Conservation (phyloP, 306 rosid genomes). For the Myrica gale region DNA sequence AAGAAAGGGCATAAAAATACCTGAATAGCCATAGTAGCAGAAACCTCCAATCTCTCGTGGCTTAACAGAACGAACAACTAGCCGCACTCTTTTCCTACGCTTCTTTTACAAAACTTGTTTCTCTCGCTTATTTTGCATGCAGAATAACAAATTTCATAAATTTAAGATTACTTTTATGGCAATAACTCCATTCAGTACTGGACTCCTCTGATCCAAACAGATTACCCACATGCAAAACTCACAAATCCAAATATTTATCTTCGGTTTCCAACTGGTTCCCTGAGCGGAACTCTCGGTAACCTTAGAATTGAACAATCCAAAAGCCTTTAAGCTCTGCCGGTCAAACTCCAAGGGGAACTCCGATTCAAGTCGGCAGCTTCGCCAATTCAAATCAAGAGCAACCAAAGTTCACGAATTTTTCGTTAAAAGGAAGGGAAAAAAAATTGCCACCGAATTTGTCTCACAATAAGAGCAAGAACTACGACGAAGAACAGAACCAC, state of each 20-base stretch:
- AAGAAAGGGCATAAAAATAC: conserved; percentile 30
- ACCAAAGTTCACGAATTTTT: background rate
- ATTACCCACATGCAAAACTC: background rate
- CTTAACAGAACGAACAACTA: conserved; percentile 18
- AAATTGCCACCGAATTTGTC: no score
- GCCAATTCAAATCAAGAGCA: background rate
- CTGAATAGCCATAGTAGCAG: conserved; percentile 43
- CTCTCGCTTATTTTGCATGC: conserved; percentile 1
- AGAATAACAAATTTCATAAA: background rate
- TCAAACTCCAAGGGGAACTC: background rate
- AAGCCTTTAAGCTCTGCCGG: background rate
- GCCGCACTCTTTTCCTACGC: conserved; percentile 11
- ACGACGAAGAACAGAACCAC: no score
- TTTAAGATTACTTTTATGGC: background rate
- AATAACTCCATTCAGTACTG: conserved; percentile 5
- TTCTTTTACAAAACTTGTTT: background rate
- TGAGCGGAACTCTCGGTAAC: conserved; percentile 18
- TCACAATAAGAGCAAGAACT: no score
- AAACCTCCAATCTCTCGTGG: conserved; percentile 24
- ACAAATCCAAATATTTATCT: background rate
- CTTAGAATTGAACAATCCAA: conserved; percentile 6
- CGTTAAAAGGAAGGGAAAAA: background rate
- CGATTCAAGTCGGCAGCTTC: background rate
- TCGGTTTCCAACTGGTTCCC: conserved; percentile 1
- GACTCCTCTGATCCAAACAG: conserved; percentile 14